A percentile compares a stretch with the other conserved stretches of the same genome.
phyloP scores from a whole-genome alignment of 164 flowering plant species.

The Kalanchoe fedtschenkoi region DNA sequence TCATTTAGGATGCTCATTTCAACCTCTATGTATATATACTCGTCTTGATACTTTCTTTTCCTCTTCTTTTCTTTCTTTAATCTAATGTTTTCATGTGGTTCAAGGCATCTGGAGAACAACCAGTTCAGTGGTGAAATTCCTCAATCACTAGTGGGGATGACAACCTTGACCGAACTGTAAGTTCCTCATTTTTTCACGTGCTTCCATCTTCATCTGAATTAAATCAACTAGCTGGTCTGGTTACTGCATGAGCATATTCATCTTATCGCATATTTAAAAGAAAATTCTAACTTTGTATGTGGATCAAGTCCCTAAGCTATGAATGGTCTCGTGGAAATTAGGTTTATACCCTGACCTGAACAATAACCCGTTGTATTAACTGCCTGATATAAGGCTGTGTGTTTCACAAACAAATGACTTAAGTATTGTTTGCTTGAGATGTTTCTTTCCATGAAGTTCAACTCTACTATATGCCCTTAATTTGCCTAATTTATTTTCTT shows the following conservation, averaged over 20 bases:
- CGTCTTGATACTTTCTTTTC: not conserved
- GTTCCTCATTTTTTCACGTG: slow-evolving; percentile 15
- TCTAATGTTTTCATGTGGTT: slow-evolving; percentile 7
- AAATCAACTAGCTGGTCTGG: not conserved
- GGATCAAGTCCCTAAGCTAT: not conserved
- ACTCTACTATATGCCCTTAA: too few relatives aligned
- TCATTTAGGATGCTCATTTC: too few relatives aligned
- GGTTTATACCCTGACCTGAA: not conserved
- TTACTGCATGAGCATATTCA: not conserved
- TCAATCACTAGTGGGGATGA: slow-evolving; percentile 37
- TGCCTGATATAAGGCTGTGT: not conserved
- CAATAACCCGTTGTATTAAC: not conserved
- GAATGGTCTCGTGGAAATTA: not conserved
- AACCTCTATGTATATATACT: not conserved
- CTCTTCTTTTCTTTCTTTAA: slow-evolving; percentile 5
- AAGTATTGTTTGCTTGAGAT: too few relatives aligned
- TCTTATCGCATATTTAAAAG: not conserved
- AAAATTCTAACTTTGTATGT: not conserved
- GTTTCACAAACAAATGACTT: too few relatives aligned
- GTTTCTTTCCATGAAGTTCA: too few relatives aligned
- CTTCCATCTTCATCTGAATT: not conserved
- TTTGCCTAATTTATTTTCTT: too few relatives aligned
- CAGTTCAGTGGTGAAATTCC: slow-evolving; percentile 53
- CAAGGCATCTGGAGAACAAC: slow-evolving; percentile 70
- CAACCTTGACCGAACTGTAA: slow-evolving; percentile 58